Percentiles rank a stretch among this genome's conserved stretches.
phyloP scores from a whole-genome alignment of 106 monocot species.

The Dendrobium nobile region DNA sequence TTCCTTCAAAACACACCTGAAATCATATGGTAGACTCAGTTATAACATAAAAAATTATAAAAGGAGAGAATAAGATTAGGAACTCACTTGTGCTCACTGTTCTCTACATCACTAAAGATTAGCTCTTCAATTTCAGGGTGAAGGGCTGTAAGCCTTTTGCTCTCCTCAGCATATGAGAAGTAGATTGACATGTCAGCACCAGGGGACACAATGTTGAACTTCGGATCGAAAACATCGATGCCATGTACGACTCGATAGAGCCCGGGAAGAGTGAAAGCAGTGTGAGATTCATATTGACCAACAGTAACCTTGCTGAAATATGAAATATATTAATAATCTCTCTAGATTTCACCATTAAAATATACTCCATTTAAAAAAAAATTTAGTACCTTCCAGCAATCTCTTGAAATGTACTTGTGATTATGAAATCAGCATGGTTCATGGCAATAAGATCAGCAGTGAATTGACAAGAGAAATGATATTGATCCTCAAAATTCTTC shows the following conservation, averaged over 20 bases:
- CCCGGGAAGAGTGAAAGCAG: conserved; percentile 67
- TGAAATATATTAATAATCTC: neutral
- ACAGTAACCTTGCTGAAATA: conserved; percentile 72
- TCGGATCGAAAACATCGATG: conserved; percentile 74
- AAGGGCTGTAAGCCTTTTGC: conserved; percentile 55
- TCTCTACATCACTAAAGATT: conserved; percentile 44
- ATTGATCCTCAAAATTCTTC: conserved; percentile 71
- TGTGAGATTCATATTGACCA: conserved; percentile 76
- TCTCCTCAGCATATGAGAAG: conserved; percentile 52
- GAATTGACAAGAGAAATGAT: conserved; percentile 84
- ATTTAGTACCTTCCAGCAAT: conserved; percentile 61
- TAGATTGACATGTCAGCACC: conserved; percentile 80
- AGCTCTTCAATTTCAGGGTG: conserved; percentile 68
- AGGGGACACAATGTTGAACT: conserved; percentile 80
- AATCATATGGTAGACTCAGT: neutral
- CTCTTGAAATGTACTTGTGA: conserved; percentile 81
- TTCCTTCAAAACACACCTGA: conserved; percentile 47
- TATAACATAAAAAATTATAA: no score
- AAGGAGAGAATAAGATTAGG: neutral
- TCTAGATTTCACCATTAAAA: neutral
- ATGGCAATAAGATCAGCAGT: conserved; percentile 79
- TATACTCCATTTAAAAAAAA: neutral
- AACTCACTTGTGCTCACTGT: conserved; percentile 52
- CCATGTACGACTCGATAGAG: conserved; percentile 79
- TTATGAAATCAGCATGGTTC: conserved; percentile 82